Conservation (phyloP, 306 rosid species). For the Vigna unguiculata region DNA sequence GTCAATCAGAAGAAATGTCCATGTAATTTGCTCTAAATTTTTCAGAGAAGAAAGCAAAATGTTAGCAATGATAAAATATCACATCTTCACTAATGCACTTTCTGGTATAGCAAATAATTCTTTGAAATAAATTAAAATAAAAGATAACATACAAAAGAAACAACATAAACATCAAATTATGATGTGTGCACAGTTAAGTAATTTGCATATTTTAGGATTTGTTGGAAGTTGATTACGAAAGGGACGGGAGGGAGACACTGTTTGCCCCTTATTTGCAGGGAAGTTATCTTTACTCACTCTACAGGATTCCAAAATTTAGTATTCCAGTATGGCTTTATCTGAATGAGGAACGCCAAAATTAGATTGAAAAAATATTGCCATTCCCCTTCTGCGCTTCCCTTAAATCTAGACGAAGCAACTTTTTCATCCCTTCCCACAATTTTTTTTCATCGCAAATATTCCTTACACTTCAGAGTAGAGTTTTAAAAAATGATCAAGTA, state of each 20-base stretch:
- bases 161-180: slow-evolving; percentile 36
- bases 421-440: slow-evolving; percentile 18
- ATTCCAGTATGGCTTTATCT: not conserved
- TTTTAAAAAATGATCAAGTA: slow-evolving; percentile 31
- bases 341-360: not conserved
- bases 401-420: slow-evolving; percentile 12
- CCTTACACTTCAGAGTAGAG: slow-evolving; percentile 1
- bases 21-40: too few species aligned
- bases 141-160: slow-evolving; percentile 21
- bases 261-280: slow-evolving; percentile 1
- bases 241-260: not conserved
- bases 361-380: slow-evolving; percentile 7
- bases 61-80: slow-evolving; percentile 33
- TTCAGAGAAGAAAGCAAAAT: not conserved
- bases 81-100: slow-evolving; percentile 26
- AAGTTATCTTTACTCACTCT: not conserved
- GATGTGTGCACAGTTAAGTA: slow-evolving; percentile 10
- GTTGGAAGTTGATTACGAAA: not conserved
- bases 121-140: not conserved
- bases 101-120: not conserved
- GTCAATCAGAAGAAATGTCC: too few species aligned
- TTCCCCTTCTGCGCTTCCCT: slow-evolving; percentile 14
- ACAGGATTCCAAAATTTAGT: slow-evolving; percentile 26
- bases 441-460: not conserved
- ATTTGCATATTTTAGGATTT: slow-evolving; percentile 24